Conservation (phyloP, 345 rosid genomes). For the Luvunga scandens region DNA sequence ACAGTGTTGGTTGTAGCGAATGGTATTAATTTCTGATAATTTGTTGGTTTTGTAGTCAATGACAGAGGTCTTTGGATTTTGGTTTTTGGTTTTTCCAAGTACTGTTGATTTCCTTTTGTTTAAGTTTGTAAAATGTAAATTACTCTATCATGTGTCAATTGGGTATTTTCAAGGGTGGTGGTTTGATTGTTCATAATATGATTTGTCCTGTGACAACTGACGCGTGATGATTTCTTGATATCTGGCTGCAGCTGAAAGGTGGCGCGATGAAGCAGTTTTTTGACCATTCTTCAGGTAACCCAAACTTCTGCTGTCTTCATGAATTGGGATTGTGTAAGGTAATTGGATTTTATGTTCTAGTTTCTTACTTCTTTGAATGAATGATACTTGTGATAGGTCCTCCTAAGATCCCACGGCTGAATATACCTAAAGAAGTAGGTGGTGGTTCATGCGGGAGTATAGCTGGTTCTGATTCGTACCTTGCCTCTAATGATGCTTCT, state of each 20-base stretch:
- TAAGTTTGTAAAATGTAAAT: not conserved
- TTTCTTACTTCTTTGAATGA: slow-evolving; percentile 7
- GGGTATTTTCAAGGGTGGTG: not conserved
- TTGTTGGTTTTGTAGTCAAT: not conserved
- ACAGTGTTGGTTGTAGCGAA: not conserved
- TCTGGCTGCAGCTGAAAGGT: slow-evolving; percentile 19
- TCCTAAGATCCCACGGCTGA: slow-evolving; percentile 24
- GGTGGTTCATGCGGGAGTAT: slow-evolving; percentile 35
- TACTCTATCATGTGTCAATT: not conserved
- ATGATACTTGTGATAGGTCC: slow-evolving; percentile 25
- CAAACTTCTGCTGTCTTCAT: not conserved
- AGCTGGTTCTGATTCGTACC: slow-evolving; percentile 36
- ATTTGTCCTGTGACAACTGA: not conserved
- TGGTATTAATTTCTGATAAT: not conserved
- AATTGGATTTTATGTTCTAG: not conserved
- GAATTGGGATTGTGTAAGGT: not conserved
- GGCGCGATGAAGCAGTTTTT: slow-evolving; percentile 38
- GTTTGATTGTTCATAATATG: not conserved
- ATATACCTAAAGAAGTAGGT: slow-evolving; percentile 30
- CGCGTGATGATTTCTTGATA: not conserved
- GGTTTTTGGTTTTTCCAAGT: not conserved
- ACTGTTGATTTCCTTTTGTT: not conserved
- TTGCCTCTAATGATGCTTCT: slow-evolving; percentile 48
- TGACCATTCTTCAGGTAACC: slow-evolving; percentile 33
- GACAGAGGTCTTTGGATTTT: not conserved